phyloP scores from a whole-genome alignment of 352 stramenopile species.

The Phytophthora sp. region DNA sequence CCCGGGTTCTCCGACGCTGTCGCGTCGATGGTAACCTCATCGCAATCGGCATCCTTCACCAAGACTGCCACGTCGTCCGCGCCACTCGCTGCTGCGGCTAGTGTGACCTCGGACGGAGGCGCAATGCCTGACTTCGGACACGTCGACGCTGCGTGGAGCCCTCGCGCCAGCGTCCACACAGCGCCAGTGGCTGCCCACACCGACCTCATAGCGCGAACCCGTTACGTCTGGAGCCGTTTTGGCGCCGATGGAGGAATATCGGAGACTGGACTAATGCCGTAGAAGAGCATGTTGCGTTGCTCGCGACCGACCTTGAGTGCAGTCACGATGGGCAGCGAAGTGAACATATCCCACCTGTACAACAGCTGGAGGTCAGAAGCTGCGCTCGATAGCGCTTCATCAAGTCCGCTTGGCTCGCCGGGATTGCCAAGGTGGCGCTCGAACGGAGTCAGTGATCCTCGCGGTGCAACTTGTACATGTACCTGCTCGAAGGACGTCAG shows the following conservation, averaged over 20 bases:
- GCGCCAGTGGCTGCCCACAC: neutral
- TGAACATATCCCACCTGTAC: slow-evolving; percentile 2
- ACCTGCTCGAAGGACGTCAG: neutral
- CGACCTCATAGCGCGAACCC: slow-evolving; percentile 7
- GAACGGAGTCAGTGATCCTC: no score
- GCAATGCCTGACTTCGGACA: slow-evolving; percentile 32
- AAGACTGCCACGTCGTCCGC: slow-evolving; percentile 29
- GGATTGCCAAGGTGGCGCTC: no score
- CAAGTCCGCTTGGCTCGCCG: neutral
- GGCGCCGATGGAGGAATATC: slow-evolving; percentile 3
- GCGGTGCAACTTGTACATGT: no score
- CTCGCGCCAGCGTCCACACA: slow-evolving; percentile 1
- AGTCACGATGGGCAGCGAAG: slow-evolving; percentile 34
- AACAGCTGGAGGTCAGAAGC: slow-evolving; percentile 6
- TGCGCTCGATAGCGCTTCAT: neutral
- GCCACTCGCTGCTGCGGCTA: slow-evolving; percentile 23
- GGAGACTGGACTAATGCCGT: slow-evolving; percentile 14
- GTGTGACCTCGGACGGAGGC: slow-evolving; percentile 22
- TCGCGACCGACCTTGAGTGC: slow-evolving; percentile 7
- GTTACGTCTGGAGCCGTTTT: slow-evolving; percentile 1
- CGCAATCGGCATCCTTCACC: slow-evolving; percentile 29
- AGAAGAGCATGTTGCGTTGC: slow-evolving; percentile 8
- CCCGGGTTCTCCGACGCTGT: slow-evolving; percentile 26
- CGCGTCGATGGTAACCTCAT: slow-evolving; percentile 29
- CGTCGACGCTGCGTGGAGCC: slow-evolving; percentile 11